A percentile compares a stretch with the other conserved stretches of the same genome.
Evolutionary conservation across 345 rosid genomes (phyloP).

Genomic region (Ricinus communis): DNA sequence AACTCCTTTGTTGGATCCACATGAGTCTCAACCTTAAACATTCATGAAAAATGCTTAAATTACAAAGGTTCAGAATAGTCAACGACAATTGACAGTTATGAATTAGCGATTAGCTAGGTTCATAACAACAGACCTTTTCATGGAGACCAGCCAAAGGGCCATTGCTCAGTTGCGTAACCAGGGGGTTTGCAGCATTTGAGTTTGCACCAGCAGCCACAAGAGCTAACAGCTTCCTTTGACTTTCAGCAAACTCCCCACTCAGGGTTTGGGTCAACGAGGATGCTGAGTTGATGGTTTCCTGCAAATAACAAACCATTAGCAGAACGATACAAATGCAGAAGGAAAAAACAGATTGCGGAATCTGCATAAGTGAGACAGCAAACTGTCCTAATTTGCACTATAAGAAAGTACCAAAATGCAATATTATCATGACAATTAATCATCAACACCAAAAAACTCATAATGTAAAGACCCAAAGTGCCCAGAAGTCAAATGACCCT

Average conservation of each 20-base stretch:
- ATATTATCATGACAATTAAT: not conserved
- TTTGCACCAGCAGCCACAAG: slow-evolving; percentile 71
- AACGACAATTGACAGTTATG: not conserved
- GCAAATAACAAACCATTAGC: slow-evolving; percentile 22
- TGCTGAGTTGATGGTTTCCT: slow-evolving; percentile 78
- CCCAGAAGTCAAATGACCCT: not conserved
- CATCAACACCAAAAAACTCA: not conserved
- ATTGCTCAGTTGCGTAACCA: slow-evolving; percentile 54
- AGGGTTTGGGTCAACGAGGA: slow-evolving; percentile 64
- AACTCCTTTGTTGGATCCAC: slow-evolving; percentile 77
- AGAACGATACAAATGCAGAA: not conserved
- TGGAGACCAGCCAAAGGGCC: slow-evolving; percentile 63
- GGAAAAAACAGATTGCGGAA: not conserved
- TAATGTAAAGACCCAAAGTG: not conserved
- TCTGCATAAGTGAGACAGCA: not conserved
- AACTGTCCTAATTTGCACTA: not conserved
- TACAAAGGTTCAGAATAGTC: not conserved
- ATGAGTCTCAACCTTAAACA: slow-evolving; percentile 57
- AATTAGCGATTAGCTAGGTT: not conserved
- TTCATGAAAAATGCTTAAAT: slow-evolving; percentile 8
- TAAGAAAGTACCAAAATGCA: too few relatives aligned
- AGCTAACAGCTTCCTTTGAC: slow-evolving; percentile 66
- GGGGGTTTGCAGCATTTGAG: slow-evolving; percentile 47
- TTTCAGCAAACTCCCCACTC: slow-evolving; percentile 79
- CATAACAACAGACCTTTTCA: slow-evolving; percentile 52